phyloP scores from a whole-genome alignment of 257 asterid genomes.

The Rubia yunnanensis region DNA sequence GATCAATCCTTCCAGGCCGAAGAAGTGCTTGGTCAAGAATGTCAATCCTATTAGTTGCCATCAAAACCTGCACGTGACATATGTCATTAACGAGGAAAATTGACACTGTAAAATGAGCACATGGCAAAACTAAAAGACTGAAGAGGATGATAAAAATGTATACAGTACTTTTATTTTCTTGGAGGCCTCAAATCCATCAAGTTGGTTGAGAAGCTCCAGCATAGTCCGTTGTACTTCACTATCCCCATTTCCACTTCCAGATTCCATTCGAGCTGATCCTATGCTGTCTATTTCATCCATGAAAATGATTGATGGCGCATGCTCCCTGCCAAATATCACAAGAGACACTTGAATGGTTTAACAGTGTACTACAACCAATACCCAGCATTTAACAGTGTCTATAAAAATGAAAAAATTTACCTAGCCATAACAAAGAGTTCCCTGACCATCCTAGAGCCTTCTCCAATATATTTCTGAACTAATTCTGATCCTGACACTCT shows the following conservation, averaged over 20 bases:
- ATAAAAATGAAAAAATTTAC: conserved; percentile 23
- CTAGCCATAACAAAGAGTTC: conserved; percentile 96
- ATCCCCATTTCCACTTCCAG: conserved; percentile 87
- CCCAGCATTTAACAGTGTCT: background rate
- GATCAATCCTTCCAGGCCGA: conserved; percentile 81
- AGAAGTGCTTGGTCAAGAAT: conserved; percentile 89
- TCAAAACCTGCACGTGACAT: conserved; percentile 47
- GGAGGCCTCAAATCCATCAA: conserved; percentile 93
- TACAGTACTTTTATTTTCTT: conserved; percentile 63
- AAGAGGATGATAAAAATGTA: background rate
- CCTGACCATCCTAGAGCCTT: conserved; percentile 88
- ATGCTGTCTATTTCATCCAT: conserved; percentile 95
- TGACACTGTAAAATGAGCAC: background rate
- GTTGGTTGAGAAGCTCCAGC: conserved; percentile 92
- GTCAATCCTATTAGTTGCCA: conserved; percentile 91
- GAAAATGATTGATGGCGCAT: conserved; percentile 87
- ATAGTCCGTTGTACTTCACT: conserved; percentile 96
- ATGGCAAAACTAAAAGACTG: background rate
- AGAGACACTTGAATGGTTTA: background rate
- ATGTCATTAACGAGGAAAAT: background rate
- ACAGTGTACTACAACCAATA: background rate
- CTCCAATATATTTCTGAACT: conserved; percentile 69
- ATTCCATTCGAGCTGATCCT: conserved; percentile 87
- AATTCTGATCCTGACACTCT: conserved; percentile 61
- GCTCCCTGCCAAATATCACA: conserved; percentile 40